Percentiles rank a stretch among this genome's conserved stretches.
These are phyloP conservation scores for Ilyonectria sp. DNA, from an alignment of 2,329 filamentous ascomycete species.

Conservation along the genomic window DNA sequence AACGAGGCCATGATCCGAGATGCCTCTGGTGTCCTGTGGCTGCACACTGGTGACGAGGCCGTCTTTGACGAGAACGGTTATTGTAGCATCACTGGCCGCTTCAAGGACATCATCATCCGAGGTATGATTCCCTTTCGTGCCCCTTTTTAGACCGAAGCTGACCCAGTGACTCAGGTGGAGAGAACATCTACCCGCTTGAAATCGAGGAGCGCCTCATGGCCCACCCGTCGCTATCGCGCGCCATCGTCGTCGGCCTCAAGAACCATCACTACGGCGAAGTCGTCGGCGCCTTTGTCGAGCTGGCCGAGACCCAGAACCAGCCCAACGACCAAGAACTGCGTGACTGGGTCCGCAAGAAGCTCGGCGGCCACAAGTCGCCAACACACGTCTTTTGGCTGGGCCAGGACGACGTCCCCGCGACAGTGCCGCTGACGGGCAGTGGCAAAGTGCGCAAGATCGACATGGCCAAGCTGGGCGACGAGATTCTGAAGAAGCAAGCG, in stretches of 20 bases:
- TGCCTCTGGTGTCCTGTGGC: slow-evolving; percentile 71
- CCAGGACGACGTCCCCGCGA: slow-evolving; percentile 67
- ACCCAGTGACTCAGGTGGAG: slow-evolving; percentile 67
- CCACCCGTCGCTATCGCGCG: slow-evolving; percentile 74
- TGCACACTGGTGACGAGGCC: slow-evolving; percentile 78
- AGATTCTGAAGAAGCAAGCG: slow-evolving; percentile 66
- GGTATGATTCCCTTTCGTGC: slow-evolving; percentile 57
- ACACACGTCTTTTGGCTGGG: slow-evolving; percentile 84
- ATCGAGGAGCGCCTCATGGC: slow-evolving; percentile 81
- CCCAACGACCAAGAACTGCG: slow-evolving; percentile 70
- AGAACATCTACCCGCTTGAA: slow-evolving; percentile 82
- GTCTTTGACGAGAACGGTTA: slow-evolving; percentile 78
- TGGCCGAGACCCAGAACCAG: slow-evolving; percentile 52
- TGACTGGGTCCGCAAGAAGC: slow-evolving; percentile 72
- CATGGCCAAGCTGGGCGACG: slow-evolving; percentile 70
- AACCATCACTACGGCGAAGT: slow-evolving; percentile 82
- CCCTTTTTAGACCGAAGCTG: slow-evolving; percentile 41
- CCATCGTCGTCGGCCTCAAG: slow-evolving; percentile 79
- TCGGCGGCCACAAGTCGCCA: slow-evolving; percentile 79
- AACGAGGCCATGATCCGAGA: slow-evolving; percentile 71
- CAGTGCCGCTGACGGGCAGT: slow-evolving; percentile 78
- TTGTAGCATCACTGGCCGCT: slow-evolving; percentile 80
- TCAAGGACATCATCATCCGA: slow-evolving; percentile 86
- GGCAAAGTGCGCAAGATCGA: slow-evolving; percentile 80
- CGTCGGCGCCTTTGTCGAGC: slow-evolving; percentile 75